Conservation (phyloP, 2,329 filamentous ascomycete genomes). For the Penicillium sp. region DNA sequence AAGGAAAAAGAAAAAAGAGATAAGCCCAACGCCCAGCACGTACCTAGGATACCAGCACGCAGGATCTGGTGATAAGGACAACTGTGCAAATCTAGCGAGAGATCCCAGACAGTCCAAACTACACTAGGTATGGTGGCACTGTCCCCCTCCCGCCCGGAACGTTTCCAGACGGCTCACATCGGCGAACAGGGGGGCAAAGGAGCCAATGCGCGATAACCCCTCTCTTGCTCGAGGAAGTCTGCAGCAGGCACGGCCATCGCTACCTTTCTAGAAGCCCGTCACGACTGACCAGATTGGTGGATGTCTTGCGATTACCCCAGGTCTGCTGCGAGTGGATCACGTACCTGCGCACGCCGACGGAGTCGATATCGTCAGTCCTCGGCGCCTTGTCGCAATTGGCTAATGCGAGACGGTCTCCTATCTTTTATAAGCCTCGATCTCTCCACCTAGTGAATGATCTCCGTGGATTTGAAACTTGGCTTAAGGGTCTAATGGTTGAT, state of each 20-base stretch:
- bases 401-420: constrained; percentile 13
- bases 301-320: constrained; percentile 35
- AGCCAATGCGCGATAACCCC: constrained; percentile 21
- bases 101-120: not conserved
- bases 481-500: constrained; percentile 26
- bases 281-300: constrained; percentile 24
- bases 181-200: constrained; percentile 14
- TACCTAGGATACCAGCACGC: no score
- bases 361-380: constrained; percentile 31
- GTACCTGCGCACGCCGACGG: constrained; percentile 29
- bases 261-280: constrained; percentile 29
- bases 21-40: constrained; percentile 1
- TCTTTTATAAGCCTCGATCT: constrained; percentile 31
- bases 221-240: constrained; percentile 13
- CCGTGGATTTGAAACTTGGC: constrained; percentile 22
- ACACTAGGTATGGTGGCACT: constrained; percentile 12
- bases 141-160: constrained; percentile 13
- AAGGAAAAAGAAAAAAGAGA: constrained; percentile 8
- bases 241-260: constrained; percentile 15
- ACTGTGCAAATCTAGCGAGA: not conserved
- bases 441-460: constrained; percentile 27
- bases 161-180: constrained; percentile 26
- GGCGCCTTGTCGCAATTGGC: constrained; percentile 31
- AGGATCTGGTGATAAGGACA: not conserved
- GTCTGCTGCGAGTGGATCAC: constrained; percentile 29